Base-by-base conservation (phyloP, 495 filamentous ascomycete species). In the Neurospora cerealis region DNA sequence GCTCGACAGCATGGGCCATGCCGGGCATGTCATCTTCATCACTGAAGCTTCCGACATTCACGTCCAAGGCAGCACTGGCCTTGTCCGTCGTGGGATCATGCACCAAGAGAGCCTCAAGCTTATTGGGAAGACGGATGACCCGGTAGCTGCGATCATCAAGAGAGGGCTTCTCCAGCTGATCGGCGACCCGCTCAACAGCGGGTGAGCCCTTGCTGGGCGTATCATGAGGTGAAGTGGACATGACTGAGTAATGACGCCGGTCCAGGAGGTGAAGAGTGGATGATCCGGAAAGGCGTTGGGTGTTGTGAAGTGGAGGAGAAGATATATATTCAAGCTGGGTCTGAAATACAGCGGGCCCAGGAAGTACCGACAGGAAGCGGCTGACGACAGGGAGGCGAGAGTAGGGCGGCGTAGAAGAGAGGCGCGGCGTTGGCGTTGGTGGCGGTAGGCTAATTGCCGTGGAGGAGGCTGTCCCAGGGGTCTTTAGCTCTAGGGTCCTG, bases 41-140 rank as follows among this genome's bases (percentile, higher is more conserved):
- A 78, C 93, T 96, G 82, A 97, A 98, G 82, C 92, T 97, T 38
- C 96, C 96, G 10, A 96, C 96, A 83, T 97, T 94, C 79, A 98
- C 94, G 81, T 98, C 96, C 79, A 98, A 88, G 40, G 95, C 93
- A 28, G 94, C 96, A 78, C 93, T 95, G 73, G 95, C 94, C 87
- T 98, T 99, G 84, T 99, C 96, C 5, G 95, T 97, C 69, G 97
- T 92, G 7, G 93, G 89, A 81, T 99, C 96, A 81, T 98, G 96
- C 40, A 98, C 96, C 48, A 99, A 82, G 6, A 98, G 87, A 24
- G 90, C 96, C 84, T 99, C 96, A n/a, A 99, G 89, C 83, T 94
- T 83, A 81, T 98, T 99, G 5, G 89, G 84, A 62, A 99, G 84
- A 72, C 88, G 88, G 74, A 98, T 91, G 77, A 99, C 94, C 41